Conservation (phyloP, 2,329 filamentous ascomycete genomes). For the Ceratocystis huliohia region DNA sequence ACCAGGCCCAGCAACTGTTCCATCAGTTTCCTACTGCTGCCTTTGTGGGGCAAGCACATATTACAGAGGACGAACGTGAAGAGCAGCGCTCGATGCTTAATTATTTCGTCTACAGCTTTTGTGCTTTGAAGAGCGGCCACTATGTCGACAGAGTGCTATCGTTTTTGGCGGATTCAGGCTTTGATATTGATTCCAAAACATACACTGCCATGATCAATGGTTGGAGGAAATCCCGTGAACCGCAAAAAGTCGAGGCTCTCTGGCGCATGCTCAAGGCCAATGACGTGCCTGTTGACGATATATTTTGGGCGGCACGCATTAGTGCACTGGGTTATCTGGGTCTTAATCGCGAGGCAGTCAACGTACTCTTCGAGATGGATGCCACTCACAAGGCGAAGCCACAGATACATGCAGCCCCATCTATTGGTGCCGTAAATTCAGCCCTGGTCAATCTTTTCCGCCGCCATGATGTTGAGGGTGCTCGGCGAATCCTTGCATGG, state of each 20-base stretch:
- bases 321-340: conserved; percentile 49
- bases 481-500: conserved; percentile 46
- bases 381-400: conserved; percentile 25
- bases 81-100: conserved; percentile 28
- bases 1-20: conserved; percentile 13
- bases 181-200: conserved; percentile 43
- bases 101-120: conserved; percentile 33
- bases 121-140: conserved; percentile 26
- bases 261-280: conserved; percentile 52
- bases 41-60: background rate
- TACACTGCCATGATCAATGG: conserved; percentile 65
- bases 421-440: conserved; percentile 55
- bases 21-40: conserved; percentile 15
- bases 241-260: conserved; percentile 47
- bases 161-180: conserved; percentile 35
- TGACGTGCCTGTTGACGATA: conserved; percentile 47
- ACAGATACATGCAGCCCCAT: conserved; percentile 40
- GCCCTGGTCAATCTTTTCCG: conserved; percentile 51
- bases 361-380: conserved; percentile 52
- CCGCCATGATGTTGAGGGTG: conserved; percentile 35
- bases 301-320: conserved; percentile 60
- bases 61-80: conserved; percentile 1
- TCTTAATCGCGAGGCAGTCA: conserved; percentile 43
- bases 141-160: conserved; percentile 28
- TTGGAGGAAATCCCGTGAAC: conserved; percentile 48